These are phyloP conservation scores for Solanum lignicaule DNA, from an alignment of 257 asterid species.

Conservation along the genomic window DNA sequence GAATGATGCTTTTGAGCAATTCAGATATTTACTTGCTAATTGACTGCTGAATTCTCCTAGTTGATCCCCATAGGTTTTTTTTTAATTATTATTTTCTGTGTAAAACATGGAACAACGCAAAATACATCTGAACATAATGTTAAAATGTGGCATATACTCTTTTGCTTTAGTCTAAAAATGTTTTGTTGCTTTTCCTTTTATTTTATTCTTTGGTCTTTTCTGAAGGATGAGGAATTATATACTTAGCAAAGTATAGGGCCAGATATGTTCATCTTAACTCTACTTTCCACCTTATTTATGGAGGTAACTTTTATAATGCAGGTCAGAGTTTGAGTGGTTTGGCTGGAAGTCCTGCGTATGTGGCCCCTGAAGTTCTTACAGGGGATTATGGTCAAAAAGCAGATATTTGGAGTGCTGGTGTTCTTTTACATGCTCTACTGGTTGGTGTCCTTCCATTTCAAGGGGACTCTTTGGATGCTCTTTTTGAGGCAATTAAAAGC, in stretches of 20 bases:
- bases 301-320: not conserved
- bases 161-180: not conserved
- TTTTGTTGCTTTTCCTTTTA: not conserved
- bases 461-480: constrained; percentile 24
- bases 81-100: not conserved
- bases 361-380: constrained; percentile 35
- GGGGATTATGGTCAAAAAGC: constrained; percentile 33
- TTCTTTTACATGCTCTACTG: constrained; percentile 34
- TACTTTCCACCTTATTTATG: not conserved
- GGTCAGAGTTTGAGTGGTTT: constrained; percentile 36
- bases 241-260: not conserved
- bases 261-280: not conserved
- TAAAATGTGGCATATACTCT: not conserved
- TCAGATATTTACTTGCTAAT: not conserved
- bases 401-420: constrained; percentile 47
- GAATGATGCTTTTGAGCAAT: not conserved
- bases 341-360: constrained; percentile 47
- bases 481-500: constrained; percentile 31
- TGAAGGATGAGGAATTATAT: not conserved
- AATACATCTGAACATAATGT: not conserved
- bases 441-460: constrained; percentile 36
- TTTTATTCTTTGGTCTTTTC: not conserved
- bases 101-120: not conserved
- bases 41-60: not conserved
- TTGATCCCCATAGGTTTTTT: not conserved